Conservation (phyloP, 306 rosid genomes). For the Dicorynia guianensis region DNA sequence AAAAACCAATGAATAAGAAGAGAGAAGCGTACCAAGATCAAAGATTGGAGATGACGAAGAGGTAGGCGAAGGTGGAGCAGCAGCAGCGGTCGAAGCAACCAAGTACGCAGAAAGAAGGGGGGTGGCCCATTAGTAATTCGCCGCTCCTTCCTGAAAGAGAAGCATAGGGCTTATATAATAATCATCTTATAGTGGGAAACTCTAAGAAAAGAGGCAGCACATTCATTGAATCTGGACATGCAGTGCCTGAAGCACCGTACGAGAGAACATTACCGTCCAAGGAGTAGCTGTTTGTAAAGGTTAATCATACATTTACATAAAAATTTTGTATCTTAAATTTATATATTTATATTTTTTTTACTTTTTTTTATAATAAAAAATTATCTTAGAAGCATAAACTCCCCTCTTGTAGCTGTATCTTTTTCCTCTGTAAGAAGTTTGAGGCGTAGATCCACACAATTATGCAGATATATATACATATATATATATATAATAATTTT, state of each 20-base stretch:
- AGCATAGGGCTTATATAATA: slow-evolving; percentile 30
- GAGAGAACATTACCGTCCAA: not conserved
- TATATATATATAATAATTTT: too few species aligned
- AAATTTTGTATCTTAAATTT: too few species aligned
- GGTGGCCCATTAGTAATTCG: slow-evolving; percentile 31
- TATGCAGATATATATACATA: too few species aligned
- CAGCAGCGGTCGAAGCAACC: not conserved
- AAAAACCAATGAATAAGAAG: slow-evolving; percentile 13
- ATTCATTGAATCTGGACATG: slow-evolving; percentile 67
- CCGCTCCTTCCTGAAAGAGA: slow-evolving; percentile 6
- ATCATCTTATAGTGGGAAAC: slow-evolving; percentile 33
- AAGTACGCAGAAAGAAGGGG: slow-evolving; percentile 16
- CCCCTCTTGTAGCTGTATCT: too few species aligned
- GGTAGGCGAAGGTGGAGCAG: slow-evolving; percentile 6
- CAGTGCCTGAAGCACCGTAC: not conserved
- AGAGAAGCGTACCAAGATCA: slow-evolving; percentile 41
- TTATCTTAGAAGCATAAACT: too few species aligned
- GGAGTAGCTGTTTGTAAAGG: slow-evolving; percentile 39
- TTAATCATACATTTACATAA: too few species aligned
- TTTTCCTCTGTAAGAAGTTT: too few species aligned
- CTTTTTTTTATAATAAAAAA: too few species aligned
- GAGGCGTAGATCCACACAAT: too few species aligned
- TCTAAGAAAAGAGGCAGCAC: not conserved
- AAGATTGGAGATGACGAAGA: slow-evolving; percentile 9
- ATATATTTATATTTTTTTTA: too few species aligned